Base-by-base conservation (phyloP, 2,329 filamentous ascomycete genomes). In the Trichoderma arundinaceum region DNA sequence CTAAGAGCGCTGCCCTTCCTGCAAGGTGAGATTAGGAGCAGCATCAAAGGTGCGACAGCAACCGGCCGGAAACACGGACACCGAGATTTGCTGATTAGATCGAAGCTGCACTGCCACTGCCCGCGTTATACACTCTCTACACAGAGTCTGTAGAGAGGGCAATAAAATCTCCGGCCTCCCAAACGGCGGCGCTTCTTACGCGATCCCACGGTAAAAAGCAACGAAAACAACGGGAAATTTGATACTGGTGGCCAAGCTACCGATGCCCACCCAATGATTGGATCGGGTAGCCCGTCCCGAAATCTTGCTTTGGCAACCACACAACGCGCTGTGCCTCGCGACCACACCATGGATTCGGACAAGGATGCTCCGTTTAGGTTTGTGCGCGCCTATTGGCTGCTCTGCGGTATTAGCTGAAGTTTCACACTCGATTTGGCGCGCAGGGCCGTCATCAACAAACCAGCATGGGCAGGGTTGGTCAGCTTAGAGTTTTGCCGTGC, bases 231-330 rank as follows among this genome's bases (percentile, higher is more conserved):
- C 9, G 28, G 33, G 46, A 41, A 61, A 52, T 19, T 51, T n/a
- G 59, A 51, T 17, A 35, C 15, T 60, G 32, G 43, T 32, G 9
- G 28, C 12, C 6, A 38, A 59, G 54, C 32, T 58, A 22, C 54
- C 28, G 41, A 38, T 32, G 22, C 15, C 41, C 41, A 33, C 22
- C 4, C 22, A 28, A 17, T 64, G 61, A 64, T 64, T 56, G 61
- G 52, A 64, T 49, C 61, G 61, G 61, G 62, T 51, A 22, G 19
- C 12, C 48, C 46, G 48, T 59, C 35, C 63, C 39, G 54, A 48
- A 65, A 46, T 59, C 44, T 43, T 65, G 63, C 63, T 52, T 52
- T 43, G 44, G 32, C 56, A 19, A 44, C n/a, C 28, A 44, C 32
- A 53, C 28, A 46, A 62, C 59, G 59, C 59, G 59, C 53, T 35